Evolutionary conservation across 106 monocot species (phyloP).

Genomic region (Dioscorea zingiberensis): DNA sequence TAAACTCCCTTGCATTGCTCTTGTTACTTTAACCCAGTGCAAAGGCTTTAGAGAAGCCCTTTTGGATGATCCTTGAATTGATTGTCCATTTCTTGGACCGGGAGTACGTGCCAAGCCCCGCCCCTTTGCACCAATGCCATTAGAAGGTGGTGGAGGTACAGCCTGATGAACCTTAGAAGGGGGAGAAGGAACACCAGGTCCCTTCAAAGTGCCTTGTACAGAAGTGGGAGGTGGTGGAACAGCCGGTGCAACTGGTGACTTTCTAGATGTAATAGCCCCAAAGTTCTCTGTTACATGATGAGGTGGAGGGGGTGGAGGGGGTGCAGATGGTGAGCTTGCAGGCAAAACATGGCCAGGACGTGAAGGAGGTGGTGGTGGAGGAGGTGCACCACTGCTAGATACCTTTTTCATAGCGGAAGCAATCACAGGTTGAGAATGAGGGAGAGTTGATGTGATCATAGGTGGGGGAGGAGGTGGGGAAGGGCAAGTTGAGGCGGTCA

Average conservation of each 20-base stretch:
- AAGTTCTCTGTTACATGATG: slow-evolving; percentile 12
- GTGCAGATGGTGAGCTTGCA: slow-evolving; percentile 13
- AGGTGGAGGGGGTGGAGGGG: slow-evolving; percentile 48
- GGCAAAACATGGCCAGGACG: slow-evolving; percentile 4
- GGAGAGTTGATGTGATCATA: neutral
- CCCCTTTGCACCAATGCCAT: slow-evolving; percentile 30
- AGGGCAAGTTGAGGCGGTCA: slow-evolving; percentile 2
- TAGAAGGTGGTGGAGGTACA: slow-evolving; percentile 32
- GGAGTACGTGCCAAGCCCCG: slow-evolving; percentile 14
- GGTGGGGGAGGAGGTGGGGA: slow-evolving; percentile 29
- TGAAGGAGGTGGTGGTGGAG: slow-evolving; percentile 18
- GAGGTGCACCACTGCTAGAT: neutral
- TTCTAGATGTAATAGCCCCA: slow-evolving; percentile 4
- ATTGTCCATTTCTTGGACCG: slow-evolving; percentile 23
- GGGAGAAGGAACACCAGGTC: neutral
- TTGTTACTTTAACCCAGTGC: slow-evolving; percentile 97
- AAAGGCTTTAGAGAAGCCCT: slow-evolving; percentile 76
- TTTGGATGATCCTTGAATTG: slow-evolving; percentile 36
- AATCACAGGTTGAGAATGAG: neutral
- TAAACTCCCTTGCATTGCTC: slow-evolving; percentile 95
- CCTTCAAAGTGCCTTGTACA: slow-evolving; percentile 5
- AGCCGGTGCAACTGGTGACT: slow-evolving; percentile 20
- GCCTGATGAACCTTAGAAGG: neutral
- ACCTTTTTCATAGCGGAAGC: neutral
- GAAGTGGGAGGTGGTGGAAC: slow-evolving; percentile 43